Conservation (phyloP, 2,329 filamentous ascomycete genomes). For the Gyromitra esculenta region DNA sequence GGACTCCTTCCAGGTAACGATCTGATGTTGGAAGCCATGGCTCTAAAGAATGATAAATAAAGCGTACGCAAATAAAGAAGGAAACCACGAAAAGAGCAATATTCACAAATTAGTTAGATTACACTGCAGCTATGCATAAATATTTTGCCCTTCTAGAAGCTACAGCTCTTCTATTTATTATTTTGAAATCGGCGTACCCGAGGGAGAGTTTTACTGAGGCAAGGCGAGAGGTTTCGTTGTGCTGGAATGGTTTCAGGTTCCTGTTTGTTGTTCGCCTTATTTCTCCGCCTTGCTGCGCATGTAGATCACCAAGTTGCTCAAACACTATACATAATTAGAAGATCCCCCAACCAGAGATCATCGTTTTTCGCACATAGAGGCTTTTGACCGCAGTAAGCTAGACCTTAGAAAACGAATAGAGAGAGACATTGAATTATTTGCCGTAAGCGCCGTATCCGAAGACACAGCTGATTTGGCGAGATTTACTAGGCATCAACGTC, state of each 20-base stretch:
- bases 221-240: constrained; percentile 1
- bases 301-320: not conserved
- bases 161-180: constrained; percentile 9
- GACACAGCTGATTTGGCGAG: not conserved
- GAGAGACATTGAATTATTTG: not conserved
- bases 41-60: not conserved
- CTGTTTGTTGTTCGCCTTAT: constrained; percentile 2
- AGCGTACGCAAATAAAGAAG: not conserved
- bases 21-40: constrained; percentile 3
- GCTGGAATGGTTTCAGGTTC: not conserved
- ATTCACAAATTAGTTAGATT: not conserved
- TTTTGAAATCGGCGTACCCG: not conserved
- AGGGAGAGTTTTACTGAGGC: not conserved
- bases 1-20: not conserved
- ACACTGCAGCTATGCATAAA: not conserved
- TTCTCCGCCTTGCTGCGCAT: constrained; percentile 10
- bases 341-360: not conserved
- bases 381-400: not conserved
- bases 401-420: not conserved
- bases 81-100: not conserved
- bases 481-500: not conserved
- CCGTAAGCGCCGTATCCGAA: not conserved
- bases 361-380: not conserved
- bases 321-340: not conserved
- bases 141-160: constrained; percentile 1